phyloP scores from a whole-genome alignment of 257 asterid genomes.

The Solanum chaucha region DNA sequence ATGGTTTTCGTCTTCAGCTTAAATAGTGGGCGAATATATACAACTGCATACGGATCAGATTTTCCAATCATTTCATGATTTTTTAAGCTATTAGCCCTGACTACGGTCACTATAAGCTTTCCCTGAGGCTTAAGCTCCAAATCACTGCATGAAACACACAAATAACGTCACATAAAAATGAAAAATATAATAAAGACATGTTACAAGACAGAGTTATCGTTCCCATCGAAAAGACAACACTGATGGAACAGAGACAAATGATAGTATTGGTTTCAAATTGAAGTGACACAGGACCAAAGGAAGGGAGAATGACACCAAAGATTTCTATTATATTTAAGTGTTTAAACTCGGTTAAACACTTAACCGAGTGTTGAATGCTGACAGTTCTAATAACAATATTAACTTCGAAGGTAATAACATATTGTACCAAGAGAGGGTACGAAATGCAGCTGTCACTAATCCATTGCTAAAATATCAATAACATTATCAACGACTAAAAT shows the following conservation, averaged over 20 bases:
- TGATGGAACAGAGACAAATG: neutral
- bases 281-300: neutral
- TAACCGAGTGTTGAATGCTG: neutral
- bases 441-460: neutral
- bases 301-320: neutral
- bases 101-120: constrained; percentile 48
- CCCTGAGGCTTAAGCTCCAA: constrained; percentile 99
- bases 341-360: neutral
- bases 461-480: neutral
- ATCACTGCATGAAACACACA: constrained; percentile 41
- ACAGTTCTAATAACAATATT: neutral
- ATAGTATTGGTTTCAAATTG: neutral
- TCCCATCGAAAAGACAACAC: neutral
- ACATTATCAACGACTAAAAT: neutral
- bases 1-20: constrained; percentile 83
- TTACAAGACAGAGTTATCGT: neutral
- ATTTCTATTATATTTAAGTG: neutral
- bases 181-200: neutral
- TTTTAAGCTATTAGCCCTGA: constrained; percentile 64
- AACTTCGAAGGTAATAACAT: neutral
- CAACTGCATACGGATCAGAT: constrained; percentile 83
- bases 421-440: neutral
- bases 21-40: constrained; percentile 76
- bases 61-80: constrained; percentile 92
- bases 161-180: neutral